Conservation (phyloP, 1,284 basidiomycete genomes). For the Cryptococcus sp. region DNA sequence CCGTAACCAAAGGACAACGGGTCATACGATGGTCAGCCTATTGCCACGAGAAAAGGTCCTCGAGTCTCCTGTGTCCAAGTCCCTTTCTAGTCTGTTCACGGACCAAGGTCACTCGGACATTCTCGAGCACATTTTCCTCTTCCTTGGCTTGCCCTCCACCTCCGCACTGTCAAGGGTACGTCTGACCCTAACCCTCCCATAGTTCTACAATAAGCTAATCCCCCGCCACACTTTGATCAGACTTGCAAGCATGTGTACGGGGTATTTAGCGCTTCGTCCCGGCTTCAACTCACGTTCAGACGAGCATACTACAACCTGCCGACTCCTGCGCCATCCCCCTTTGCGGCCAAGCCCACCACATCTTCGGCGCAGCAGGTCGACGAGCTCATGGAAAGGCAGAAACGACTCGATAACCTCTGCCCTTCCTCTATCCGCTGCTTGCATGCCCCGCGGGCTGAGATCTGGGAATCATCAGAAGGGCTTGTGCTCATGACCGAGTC, state of each 20-base stretch:
- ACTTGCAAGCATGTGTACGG: slow-evolving; percentile 4
- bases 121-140: no score
- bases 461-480: neutral
- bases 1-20: no score
- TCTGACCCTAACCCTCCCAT: no score
- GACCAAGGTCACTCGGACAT: no score
- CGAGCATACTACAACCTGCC: slow-evolving; percentile 2
- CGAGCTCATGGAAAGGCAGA: neutral
- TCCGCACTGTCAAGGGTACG: no score
- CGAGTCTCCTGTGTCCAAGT: no score
- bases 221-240: neutral
- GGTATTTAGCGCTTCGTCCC: slow-evolving; percentile 3
- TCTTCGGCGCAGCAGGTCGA: neutral
- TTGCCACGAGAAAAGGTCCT: no score
- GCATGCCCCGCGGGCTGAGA: neutral
- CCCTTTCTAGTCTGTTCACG: no score
- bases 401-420: neutral
- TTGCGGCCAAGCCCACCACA: neutral
- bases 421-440: slow-evolving; percentile 7
- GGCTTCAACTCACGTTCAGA: slow-evolving; percentile 3
- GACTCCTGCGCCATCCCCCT: neutral
- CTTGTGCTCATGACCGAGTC: slow-evolving; percentile 3
- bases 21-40: no score
- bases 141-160: no score
- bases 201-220: no score